Conservation (phyloP, 306 rosid genomes). For the Cucurbita argyrosperma region DNA sequence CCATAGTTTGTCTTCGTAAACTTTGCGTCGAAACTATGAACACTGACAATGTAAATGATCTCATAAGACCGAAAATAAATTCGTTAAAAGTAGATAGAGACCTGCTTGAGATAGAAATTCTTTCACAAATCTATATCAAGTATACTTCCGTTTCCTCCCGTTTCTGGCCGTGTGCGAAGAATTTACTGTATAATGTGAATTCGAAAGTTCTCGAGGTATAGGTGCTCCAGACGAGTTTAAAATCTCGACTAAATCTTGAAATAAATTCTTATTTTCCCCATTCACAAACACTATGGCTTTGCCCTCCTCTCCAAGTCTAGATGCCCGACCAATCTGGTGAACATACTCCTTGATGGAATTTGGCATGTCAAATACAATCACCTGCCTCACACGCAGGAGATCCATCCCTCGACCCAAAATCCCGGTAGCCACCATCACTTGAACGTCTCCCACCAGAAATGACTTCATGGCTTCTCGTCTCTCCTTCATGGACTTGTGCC, state of each 20-base stretch:
- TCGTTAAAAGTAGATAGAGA: neutral
- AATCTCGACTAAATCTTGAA: slow-evolving; percentile 38
- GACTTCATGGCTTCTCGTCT: slow-evolving; percentile 66
- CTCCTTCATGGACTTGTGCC: slow-evolving; percentile 74
- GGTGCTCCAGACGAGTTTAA: slow-evolving; percentile 56
- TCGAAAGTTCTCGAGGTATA: slow-evolving; percentile 53
- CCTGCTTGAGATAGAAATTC: neutral
- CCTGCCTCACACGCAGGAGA: slow-evolving; percentile 62
- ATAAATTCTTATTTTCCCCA: slow-evolving; percentile 49
- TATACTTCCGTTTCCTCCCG: slow-evolving; percentile 28
- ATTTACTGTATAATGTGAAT: slow-evolving; percentile 21
- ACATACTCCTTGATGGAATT: slow-evolving; percentile 68
- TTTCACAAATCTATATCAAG: neutral
- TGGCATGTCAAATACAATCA: slow-evolving; percentile 74
- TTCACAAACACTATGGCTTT: slow-evolving; percentile 55
- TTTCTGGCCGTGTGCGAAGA: slow-evolving; percentile 21
- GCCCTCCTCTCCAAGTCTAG: slow-evolving; percentile 83
- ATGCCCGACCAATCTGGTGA: slow-evolving; percentile 81
- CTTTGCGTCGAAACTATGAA: neutral
- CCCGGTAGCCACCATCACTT: slow-evolving; percentile 74
- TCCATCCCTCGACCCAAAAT: slow-evolving; percentile 77
- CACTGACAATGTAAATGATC: neutral
- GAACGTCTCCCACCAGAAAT: slow-evolving; percentile 54
- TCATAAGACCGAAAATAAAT: neutral
- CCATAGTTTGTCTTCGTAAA: neutral